These are phyloP conservation scores for Tulasnella sp. DNA, from an alignment of 768 basidiomycete species.

Conservation along the genomic window DNA sequence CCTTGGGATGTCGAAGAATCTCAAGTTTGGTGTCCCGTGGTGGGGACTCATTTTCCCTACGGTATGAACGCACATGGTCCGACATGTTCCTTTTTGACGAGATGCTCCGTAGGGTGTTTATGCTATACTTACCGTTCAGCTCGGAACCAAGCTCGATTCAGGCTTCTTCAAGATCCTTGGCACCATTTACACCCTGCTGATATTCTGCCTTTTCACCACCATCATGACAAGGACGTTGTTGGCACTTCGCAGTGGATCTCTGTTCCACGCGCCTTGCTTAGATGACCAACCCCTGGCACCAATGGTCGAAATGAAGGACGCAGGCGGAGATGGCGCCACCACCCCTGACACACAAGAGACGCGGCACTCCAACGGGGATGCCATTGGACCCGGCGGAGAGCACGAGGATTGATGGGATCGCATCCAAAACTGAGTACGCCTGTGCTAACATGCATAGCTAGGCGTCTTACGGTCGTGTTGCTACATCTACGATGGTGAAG, in stretches of 20 bases:
- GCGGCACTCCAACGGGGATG: too few species aligned
- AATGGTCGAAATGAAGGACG: background rate
- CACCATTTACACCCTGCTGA: constrained; percentile 32
- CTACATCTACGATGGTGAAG: too few species aligned
- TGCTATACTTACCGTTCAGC: constrained; percentile 43
- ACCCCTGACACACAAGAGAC: too few species aligned
- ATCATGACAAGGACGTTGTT: constrained; percentile 7
- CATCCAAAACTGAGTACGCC: too few species aligned
- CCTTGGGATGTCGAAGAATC: constrained; percentile 29
- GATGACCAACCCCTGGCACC: background rate
- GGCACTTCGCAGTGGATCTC: background rate
- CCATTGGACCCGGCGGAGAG: too few species aligned
- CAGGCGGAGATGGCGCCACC: background rate
- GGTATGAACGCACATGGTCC: constrained; percentile 28
- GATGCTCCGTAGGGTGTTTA: constrained; percentile 34
- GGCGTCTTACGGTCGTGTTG: too few species aligned
- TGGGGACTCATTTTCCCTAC: constrained; percentile 68
- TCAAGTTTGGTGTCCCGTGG: constrained; percentile 45
- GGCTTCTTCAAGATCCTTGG: constrained; percentile 46
- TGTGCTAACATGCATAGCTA: too few species aligned
- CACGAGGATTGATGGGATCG: too few species aligned
- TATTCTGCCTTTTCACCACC: constrained; percentile 11
- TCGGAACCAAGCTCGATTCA: constrained; percentile 39
- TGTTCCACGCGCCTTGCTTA: constrained; percentile 12
- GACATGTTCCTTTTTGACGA: background rate